Conservation (phyloP, 2,329 filamentous ascomycete genomes). For the Camptophora hylomeconis region DNA sequence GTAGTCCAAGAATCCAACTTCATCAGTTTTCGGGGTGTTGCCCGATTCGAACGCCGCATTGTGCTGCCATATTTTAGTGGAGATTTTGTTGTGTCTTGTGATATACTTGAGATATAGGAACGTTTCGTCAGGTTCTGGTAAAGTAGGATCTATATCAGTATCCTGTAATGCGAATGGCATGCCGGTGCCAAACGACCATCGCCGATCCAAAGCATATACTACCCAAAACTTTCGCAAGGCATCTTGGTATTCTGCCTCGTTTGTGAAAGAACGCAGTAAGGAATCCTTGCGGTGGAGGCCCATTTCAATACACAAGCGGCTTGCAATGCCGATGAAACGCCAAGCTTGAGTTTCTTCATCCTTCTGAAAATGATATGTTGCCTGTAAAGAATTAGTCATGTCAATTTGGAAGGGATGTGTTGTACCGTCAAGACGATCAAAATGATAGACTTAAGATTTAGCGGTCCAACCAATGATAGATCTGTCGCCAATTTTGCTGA, state of each 20-base stretch:
- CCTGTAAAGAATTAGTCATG: conserved; percentile 28
- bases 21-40: conserved; percentile 54
- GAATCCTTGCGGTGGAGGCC: conserved; percentile 72
- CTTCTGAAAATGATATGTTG: conserved; percentile 68
- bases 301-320: conserved; percentile 65
- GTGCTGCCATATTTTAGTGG: conserved; percentile 75
- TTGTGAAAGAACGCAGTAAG: conserved; percentile 51
- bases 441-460: conserved; percentile 45
- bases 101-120: conserved; percentile 66
- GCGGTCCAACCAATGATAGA: conserved; percentile 43
- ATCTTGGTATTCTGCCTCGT: conserved; percentile 54
- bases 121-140: conserved; percentile 55
- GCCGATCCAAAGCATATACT: conserved; percentile 69
- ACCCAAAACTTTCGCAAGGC: conserved; percentile 73
- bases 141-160: conserved; percentile 64
- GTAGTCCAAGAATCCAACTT: conserved; percentile 69
- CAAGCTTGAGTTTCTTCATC: conserved; percentile 80
- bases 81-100: conserved; percentile 71
- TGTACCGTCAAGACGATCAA: conserved; percentile 45
- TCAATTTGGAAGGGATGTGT: conserved; percentile 2
- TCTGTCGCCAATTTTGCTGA: conserved; percentile 63
- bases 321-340: conserved; percentile 72
- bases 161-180: conserved; percentile 78
- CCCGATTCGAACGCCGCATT: conserved; percentile 58
- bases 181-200: conserved; percentile 84